phyloP scores from a whole-genome alignment of 176 grass and related monocot genomes.

The Pontederia crassipes region DNA sequence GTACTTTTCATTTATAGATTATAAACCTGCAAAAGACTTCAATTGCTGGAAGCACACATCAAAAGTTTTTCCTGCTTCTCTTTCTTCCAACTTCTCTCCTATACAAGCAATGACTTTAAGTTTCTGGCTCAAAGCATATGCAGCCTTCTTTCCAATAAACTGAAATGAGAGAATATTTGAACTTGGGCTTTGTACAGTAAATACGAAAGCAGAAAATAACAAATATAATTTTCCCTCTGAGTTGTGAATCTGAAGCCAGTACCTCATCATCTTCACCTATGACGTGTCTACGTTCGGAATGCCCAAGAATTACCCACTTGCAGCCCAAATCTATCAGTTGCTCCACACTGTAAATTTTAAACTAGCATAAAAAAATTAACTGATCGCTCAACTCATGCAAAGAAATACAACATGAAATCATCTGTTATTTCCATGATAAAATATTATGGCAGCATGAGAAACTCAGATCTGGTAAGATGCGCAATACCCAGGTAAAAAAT shows the following conservation, averaged over 20 bases:
- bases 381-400: too few species aligned
- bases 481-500: too few species aligned
- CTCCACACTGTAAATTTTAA: constrained; percentile 44
- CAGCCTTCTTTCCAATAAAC: constrained; percentile 94
- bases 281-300: constrained; percentile 76
- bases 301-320: constrained; percentile 96
- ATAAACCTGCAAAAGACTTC: constrained; percentile 72
- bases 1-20: not conserved
- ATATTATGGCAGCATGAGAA: too few species aligned
- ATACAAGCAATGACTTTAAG: constrained; percentile 95
- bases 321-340: constrained; percentile 90
- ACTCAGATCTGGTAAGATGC: too few species aligned
- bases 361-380: not conserved
- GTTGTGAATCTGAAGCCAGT: not conserved
- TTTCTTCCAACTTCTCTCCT: constrained; percentile 93
- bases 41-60: constrained; percentile 89
- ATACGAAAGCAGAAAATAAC: constrained; percentile 4
- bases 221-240: not conserved
- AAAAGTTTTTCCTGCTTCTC: constrained; percentile 96
- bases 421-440: too few species aligned
- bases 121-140: constrained; percentile 96
- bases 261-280: constrained; percentile 92
- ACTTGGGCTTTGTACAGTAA: not conserved
- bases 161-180: constrained; percentile 31
- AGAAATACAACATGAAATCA: too few species aligned